Evolutionary conservation across 1,284 basidiomycete species (phyloP).

Genomic region (Mycosarcoma maydis): DNA sequence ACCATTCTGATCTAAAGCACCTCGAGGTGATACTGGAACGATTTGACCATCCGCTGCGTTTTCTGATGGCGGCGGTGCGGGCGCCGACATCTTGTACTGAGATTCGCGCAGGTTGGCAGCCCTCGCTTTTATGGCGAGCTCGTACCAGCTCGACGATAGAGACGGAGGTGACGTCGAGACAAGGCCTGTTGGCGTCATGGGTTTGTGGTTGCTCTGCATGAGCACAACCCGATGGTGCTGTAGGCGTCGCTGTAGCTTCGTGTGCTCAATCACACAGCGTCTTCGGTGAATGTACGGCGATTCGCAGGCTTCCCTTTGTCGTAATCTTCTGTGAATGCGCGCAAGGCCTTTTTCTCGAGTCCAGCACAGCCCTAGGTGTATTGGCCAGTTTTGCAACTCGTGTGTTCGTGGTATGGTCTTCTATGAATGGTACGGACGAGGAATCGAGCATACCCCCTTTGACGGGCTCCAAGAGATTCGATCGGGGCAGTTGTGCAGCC

Average conservation of each 20-base stretch:
- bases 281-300: not conserved
- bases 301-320: constrained; percentile 2
- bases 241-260: not conserved
- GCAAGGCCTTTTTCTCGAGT: no score
- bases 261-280: not conserved
- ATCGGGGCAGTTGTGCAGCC: no score
- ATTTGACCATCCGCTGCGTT: not conserved
- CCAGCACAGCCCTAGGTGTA: no score
- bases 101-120: constrained; percentile 24
- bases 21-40: not conserved
- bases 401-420: no score
- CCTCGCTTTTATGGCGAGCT: constrained; percentile 31
- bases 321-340: constrained; percentile 1
- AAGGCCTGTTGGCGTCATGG: constrained; percentile 39
- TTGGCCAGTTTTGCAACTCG: no score
- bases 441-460: no score
- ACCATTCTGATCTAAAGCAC: not conserved
- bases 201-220: constrained; percentile 6
- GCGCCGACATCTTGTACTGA: constrained; percentile 24
- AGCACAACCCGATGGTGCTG: constrained; percentile 13
- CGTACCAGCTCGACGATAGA: constrained; percentile 24
- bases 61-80: constrained; percentile 4
- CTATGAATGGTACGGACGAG: no score
- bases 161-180: constrained; percentile 23
- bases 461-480: no score